Percentiles rank a stretch among this genome's conserved stretches.
These are phyloP conservation scores for Aspergillus flavus DNA, from an alignment of 2,329 filamentous ascomycete species.

Conservation along the genomic window DNA sequence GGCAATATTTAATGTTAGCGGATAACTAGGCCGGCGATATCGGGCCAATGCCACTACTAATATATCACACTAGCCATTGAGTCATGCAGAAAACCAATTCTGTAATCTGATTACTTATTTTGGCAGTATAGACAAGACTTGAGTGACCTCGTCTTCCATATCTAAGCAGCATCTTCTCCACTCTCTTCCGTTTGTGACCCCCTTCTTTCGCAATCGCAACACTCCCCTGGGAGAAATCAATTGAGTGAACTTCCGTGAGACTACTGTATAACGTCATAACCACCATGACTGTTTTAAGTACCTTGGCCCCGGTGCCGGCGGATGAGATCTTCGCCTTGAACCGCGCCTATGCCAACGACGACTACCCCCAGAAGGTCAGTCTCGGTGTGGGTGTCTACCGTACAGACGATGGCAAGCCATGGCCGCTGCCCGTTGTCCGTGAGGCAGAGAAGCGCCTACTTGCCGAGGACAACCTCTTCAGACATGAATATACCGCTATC, in stretches of 20 bases:
- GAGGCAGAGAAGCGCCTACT: slow-evolving; percentile 75
- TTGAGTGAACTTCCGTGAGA: neutral
- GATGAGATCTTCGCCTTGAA: slow-evolving; percentile 90
- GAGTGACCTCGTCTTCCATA: neutral
- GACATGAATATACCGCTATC: slow-evolving; percentile 98
- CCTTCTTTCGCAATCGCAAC: neutral
- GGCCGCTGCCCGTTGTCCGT: slow-evolving; percentile 89
- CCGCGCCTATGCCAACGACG: slow-evolving; percentile 78
- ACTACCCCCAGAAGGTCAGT: slow-evolving; percentile 76
- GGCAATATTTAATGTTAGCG: slow-evolving; percentile 14
- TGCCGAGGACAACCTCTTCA: slow-evolving; percentile 79
- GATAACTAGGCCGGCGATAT: slow-evolving; percentile 29
- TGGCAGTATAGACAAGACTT: slow-evolving; percentile 4
- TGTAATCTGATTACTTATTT: slow-evolving; percentile 9
- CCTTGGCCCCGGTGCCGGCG: slow-evolving; percentile 81
- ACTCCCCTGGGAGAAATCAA: neutral
- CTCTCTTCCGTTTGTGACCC: slow-evolving; percentile 7
- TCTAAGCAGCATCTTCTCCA: slow-evolving; percentile 15
- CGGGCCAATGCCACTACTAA: slow-evolving; percentile 23
- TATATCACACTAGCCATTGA: slow-evolving; percentile 9
- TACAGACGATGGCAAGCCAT: slow-evolving; percentile 92
- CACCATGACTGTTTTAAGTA: slow-evolving; percentile 34
- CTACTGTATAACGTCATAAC: slow-evolving; percentile 1
- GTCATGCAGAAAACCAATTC: slow-evolving; percentile 13
- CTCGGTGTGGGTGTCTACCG: slow-evolving; percentile 88